Conservation (phyloP, 352 stramenopile species). For the Globisporangium abappressorium region DNA sequence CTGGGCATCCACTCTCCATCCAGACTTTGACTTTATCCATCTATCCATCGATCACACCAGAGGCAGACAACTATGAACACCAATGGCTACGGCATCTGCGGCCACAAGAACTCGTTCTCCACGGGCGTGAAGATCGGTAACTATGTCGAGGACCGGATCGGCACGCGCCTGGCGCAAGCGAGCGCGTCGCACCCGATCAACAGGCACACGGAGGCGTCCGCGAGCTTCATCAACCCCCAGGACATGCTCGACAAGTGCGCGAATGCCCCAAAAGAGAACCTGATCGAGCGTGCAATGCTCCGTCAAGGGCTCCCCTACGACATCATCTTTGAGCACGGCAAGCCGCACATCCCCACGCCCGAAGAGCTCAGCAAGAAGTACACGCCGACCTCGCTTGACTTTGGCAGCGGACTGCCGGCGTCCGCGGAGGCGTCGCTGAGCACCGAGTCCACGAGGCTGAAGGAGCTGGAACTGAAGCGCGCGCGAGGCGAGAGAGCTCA, state of each 20-base stretch:
- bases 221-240: constrained; percentile 51
- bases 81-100: constrained; percentile 67
- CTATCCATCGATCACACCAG: not conserved
- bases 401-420: constrained; percentile 29
- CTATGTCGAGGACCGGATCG: constrained; percentile 80
- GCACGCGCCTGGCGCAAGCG: constrained; percentile 38
- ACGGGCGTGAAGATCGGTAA: constrained; percentile 77
- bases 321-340: constrained; percentile 71
- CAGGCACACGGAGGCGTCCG: constrained; percentile 43
- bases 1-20: not conserved
- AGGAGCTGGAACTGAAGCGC: constrained; percentile 43
- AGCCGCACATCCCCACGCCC: constrained; percentile 35
- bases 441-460: constrained; percentile 30
- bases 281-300: constrained; percentile 45
- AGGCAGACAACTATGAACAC: constrained; percentile 30
- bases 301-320: constrained; percentile 64
- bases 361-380: constrained; percentile 52
- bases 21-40: not conserved
- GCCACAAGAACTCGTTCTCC: constrained; percentile 83
- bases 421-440: constrained; percentile 25
- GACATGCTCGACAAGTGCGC: constrained; percentile 56
- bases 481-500: constrained; percentile 34
- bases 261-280: constrained; percentile 47
- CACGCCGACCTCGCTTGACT: constrained; percentile 50
- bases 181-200: constrained; percentile 38